These are phyloP conservation scores for Leccinum barrowsii DNA, from an alignment of 768 basidiomycete genomes.

Conservation along the genomic window DNA sequence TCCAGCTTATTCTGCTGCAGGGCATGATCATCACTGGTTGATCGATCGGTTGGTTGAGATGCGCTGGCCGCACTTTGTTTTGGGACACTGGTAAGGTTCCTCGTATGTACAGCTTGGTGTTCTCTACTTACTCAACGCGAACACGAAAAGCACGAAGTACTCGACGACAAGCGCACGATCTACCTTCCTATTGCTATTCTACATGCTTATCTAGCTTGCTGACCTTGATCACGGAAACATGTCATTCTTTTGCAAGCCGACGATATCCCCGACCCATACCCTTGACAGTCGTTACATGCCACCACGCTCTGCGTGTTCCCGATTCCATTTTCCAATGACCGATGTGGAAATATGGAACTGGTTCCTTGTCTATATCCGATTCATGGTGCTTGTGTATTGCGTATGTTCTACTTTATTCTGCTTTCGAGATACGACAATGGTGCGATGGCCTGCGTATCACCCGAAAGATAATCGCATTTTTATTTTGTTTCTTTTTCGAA, in stretches of 20 bases:
- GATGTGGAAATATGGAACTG: conserved; percentile 11
- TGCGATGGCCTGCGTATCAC: conserved; percentile 7
- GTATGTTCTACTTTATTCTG: conserved; percentile 29
- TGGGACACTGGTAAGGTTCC: conserved; percentile 23
- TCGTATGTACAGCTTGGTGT: too few relatives aligned
- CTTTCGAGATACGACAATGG: conserved; percentile 17
- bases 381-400: conserved; percentile 27
- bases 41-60: conserved; percentile 19
- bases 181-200: conserved; percentile 30
- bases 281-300: conserved; percentile 29
- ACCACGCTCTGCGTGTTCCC: conserved; percentile 12
- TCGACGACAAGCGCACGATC: conserved; percentile 34
- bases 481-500: conserved; percentile 5
- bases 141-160: conserved; percentile 21
- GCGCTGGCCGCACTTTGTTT: conserved; percentile 30
- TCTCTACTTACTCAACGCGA: conserved; percentile 1
- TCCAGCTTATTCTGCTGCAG: conserved; percentile 69
- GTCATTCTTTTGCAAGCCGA: conserved; percentile 30
- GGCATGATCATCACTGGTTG: conserved; percentile 40
- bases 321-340: conserved; percentile 3
- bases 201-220: conserved; percentile 33
- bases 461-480: conserved; percentile 24
- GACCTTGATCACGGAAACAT: conserved; percentile 25
- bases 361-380: conserved; percentile 25
- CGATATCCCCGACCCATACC: conserved; percentile 30